Percentiles rank a stretch among this genome's conserved stretches.
Evolutionary conservation across 148 eudicot genomes (phyloP).

Genomic region (Cornus controversa): DNA sequence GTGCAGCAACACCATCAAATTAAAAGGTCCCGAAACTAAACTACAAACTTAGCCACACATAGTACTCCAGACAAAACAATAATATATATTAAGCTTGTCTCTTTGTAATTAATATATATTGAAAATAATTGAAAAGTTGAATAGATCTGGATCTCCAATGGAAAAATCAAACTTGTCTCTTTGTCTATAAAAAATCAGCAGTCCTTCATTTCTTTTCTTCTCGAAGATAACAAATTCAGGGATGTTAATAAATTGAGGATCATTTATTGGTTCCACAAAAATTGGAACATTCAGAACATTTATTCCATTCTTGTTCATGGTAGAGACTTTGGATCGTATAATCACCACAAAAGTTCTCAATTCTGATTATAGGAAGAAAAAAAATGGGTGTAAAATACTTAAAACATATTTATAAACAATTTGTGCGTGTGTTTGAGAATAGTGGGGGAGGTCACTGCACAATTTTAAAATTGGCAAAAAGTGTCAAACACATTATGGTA

Average conservation of each 20-base stretch:
- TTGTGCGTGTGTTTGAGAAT: background rate
- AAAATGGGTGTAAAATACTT: constrained; percentile 1
- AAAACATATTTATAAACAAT: background rate
- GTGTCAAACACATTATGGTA: background rate
- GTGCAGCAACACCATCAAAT: too few species aligned
- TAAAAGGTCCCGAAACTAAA: too few species aligned
- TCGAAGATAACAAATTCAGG: constrained; percentile 64
- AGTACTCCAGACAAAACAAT: too few species aligned
- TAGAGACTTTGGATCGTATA: constrained; percentile 57
- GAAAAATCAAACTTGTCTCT: constrained; percentile 50
- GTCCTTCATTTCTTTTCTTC: constrained; percentile 42
- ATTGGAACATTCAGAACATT: constrained; percentile 59
- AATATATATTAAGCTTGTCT: too few species aligned
- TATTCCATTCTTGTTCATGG: constrained; percentile 61
- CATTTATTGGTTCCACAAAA: constrained; percentile 78
- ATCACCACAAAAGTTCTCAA: constrained; percentile 69
- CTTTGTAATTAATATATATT: constrained; percentile 6
- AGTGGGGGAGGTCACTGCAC: background rate
- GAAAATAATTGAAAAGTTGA: constrained; percentile 59
- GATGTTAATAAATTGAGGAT: constrained; percentile 64
- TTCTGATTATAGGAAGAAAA: constrained; percentile 38
- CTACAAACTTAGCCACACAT: too few species aligned
- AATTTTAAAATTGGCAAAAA: background rate
- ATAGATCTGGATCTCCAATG: constrained; percentile 80
- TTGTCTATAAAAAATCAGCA: constrained; percentile 41